phyloP scores from a whole-genome alignment of 192 early-diverging fungal genomes.

The Borealophlyctis nickersoniae region DNA sequence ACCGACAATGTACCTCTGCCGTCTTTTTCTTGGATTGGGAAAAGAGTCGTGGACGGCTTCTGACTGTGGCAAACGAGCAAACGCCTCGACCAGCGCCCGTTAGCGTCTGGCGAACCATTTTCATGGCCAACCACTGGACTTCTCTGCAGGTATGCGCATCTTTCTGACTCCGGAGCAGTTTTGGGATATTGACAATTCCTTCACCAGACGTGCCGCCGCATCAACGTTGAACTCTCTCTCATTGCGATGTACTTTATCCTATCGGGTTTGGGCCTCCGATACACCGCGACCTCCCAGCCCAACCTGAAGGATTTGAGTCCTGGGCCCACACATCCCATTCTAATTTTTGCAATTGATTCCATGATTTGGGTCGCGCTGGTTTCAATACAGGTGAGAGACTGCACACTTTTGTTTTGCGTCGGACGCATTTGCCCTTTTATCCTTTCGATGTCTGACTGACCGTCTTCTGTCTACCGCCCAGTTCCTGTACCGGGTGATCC shows the following conservation, averaged over 20 bases:
- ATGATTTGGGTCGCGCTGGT: slow-evolving; percentile 38
- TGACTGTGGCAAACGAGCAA: slow-evolving; percentile 8
- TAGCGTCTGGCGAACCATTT: slow-evolving; percentile 53
- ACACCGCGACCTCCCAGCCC: slow-evolving; percentile 45
- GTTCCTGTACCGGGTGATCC: slow-evolving; percentile 21
- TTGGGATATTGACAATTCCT: no score
- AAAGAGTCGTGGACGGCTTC: slow-evolving; percentile 40
- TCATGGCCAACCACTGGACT: slow-evolving; percentile 52
- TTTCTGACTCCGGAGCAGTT: background rate
- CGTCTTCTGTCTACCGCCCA: background rate
- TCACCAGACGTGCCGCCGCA: slow-evolving; percentile 37
- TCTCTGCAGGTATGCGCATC: slow-evolving; percentile 36
- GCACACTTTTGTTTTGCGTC: background rate
- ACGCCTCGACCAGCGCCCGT: slow-evolving; percentile 34
- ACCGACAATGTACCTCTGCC: slow-evolving; percentile 44
- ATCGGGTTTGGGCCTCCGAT: slow-evolving; percentile 31
- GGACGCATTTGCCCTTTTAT: background rate
- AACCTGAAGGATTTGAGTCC: slow-evolving; percentile 32
- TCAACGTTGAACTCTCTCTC: slow-evolving; percentile 42
- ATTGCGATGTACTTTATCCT: slow-evolving; percentile 48
- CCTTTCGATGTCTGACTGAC: background rate
- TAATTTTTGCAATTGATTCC: slow-evolving; percentile 45
- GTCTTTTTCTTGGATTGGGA: slow-evolving; percentile 64
- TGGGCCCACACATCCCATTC: slow-evolving; percentile 36
- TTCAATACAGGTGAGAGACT: slow-evolving; percentile 35